Evolutionary conservation across 2,329 filamentous ascomycete genomes (phyloP).

Genomic region (Allantophomopsis lycopodina): DNA sequence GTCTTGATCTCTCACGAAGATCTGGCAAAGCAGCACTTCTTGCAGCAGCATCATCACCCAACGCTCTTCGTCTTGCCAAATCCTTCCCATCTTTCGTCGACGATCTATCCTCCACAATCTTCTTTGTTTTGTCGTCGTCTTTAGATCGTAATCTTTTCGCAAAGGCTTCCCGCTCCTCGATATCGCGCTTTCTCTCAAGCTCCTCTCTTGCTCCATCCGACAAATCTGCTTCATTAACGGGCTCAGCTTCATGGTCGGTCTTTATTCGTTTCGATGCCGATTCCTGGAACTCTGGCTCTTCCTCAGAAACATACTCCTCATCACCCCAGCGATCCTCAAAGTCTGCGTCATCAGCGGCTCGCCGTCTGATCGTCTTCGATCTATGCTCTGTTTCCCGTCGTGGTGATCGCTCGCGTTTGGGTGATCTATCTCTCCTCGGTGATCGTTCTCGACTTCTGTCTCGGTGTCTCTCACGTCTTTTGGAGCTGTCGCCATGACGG

Average conservation of each 20-base stretch:
- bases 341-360: slow-evolving; percentile 38
- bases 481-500: slow-evolving; percentile 20
- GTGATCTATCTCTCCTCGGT: background rate
- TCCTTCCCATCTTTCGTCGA: slow-evolving; percentile 39
- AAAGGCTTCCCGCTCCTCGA: slow-evolving; percentile 67
- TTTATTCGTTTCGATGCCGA: slow-evolving; percentile 61
- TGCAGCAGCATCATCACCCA: slow-evolving; percentile 55
- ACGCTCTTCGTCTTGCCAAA: slow-evolving; percentile 42
- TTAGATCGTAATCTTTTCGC: slow-evolving; percentile 61
- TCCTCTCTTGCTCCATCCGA: slow-evolving; percentile 48
- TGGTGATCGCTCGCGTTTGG: slow-evolving; percentile 15
- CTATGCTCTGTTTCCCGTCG: slow-evolving; percentile 24
- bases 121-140: slow-evolving; percentile 58
- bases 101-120: slow-evolving; percentile 45
- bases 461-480: slow-evolving; percentile 21
- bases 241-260: slow-evolving; percentile 37
- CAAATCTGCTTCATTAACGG: slow-evolving; percentile 25
- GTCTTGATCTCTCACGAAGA: slow-evolving; percentile 69
- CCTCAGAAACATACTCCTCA: slow-evolving; percentile 44
- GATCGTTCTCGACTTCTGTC: slow-evolving; percentile 23
- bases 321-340: slow-evolving; percentile 76
- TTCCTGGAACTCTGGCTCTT: slow-evolving; percentile 47
- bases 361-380: slow-evolving; percentile 34
- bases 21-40: slow-evolving; percentile 65
- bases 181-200: slow-evolving; percentile 47